phyloP scores from a whole-genome alignment of 2,329 filamentous ascomycete species.

The Aurifilum marmelostoma region DNA sequence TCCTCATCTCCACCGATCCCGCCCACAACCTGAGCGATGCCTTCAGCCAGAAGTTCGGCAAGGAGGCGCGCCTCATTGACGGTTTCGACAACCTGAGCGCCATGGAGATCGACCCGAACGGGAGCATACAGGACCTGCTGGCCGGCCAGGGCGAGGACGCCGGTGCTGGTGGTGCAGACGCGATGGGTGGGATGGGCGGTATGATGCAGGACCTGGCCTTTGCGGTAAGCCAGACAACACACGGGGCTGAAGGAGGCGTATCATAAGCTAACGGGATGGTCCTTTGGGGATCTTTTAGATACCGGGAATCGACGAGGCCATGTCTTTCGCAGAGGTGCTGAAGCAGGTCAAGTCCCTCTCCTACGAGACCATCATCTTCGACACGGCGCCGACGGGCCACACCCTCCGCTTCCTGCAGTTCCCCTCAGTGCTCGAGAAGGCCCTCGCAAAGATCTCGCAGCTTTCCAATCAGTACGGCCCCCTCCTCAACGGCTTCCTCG shows the following conservation, averaged over 20 bases:
- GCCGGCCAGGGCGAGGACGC: constrained; percentile 75
- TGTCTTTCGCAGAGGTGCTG: constrained; percentile 98
- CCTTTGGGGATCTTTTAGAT: constrained; percentile 53
- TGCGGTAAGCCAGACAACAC: constrained; percentile 48
- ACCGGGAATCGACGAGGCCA: constrained; percentile 97
- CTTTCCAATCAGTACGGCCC: constrained; percentile 93
- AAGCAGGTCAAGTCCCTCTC: constrained; percentile 99
- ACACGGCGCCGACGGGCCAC: constrained; percentile 96
- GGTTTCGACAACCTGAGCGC: constrained; percentile 93
- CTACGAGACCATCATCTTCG: constrained; percentile 99
- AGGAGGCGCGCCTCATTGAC: constrained; percentile 90
- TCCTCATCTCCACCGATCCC: constrained; percentile 97
- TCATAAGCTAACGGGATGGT: not conserved
- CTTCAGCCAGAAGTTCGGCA: constrained; percentile 98
- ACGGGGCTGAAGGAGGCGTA: not conserved
- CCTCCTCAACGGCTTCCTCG: constrained; percentile 91
- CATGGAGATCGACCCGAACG: constrained; percentile 99
- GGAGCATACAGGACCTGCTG: constrained; percentile 93
- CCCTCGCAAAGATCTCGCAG: constrained; percentile 94
- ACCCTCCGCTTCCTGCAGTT: constrained; percentile 98
- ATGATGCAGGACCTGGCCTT: constrained; percentile 99
- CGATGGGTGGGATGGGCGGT: constrained; percentile 76
- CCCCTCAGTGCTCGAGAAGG: constrained; percentile 96
- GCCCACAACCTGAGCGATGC: constrained; percentile 98
- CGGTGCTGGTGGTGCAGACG: constrained; percentile 52